Percentiles rank a stretch among this genome's conserved stretches.
These are phyloP conservation scores for Leccinum rimulosum DNA, from an alignment of 768 basidiomycete genomes.

Conservation along the genomic window DNA sequence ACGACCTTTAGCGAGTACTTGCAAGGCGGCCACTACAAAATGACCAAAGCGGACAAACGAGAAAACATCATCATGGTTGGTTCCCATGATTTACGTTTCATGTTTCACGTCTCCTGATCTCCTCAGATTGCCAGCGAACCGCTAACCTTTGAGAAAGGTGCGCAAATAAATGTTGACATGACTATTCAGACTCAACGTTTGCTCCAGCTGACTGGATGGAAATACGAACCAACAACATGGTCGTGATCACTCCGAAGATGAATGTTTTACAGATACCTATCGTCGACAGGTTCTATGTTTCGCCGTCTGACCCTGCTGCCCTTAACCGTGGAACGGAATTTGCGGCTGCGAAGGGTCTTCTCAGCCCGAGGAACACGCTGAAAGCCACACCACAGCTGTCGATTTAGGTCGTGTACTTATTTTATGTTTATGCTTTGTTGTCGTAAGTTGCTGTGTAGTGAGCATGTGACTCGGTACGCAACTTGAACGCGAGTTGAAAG, in stretches of 20 bases:
- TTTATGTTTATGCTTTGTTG: constrained; percentile 1
- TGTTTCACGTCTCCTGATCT: constrained; percentile 9
- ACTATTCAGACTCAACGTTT: not conserved
- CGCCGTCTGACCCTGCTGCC: constrained; percentile 75
- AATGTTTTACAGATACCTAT: constrained; percentile 94
- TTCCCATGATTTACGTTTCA: constrained; percentile 3
- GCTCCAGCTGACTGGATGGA: constrained; percentile 93
- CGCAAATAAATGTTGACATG: constrained; percentile 4
- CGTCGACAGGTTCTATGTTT: constrained; percentile 89
- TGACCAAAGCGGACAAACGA: constrained; percentile 93
- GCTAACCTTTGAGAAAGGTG: constrained; percentile 92
- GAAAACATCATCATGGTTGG: constrained; percentile 91
- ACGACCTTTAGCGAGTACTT: constrained; percentile 90
- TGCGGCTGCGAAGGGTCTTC: constrained; percentile 83
- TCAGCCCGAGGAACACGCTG: constrained; percentile 54
- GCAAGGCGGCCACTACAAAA: constrained; percentile 87
- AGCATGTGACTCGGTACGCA: constrained; percentile 7
- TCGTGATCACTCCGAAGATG: constrained; percentile 94
- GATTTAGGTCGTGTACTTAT: constrained; percentile 12
- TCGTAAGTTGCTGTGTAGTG: not conserved
- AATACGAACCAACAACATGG: constrained; percentile 94
- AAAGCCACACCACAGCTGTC: constrained; percentile 20
- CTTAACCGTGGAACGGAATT: constrained; percentile 73
- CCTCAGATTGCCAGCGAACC: constrained; percentile 84
- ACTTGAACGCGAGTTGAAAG: not conserved